Base-by-base conservation (phyloP, 345 rosid species). In the Tarenaya hassleriana region DNA sequence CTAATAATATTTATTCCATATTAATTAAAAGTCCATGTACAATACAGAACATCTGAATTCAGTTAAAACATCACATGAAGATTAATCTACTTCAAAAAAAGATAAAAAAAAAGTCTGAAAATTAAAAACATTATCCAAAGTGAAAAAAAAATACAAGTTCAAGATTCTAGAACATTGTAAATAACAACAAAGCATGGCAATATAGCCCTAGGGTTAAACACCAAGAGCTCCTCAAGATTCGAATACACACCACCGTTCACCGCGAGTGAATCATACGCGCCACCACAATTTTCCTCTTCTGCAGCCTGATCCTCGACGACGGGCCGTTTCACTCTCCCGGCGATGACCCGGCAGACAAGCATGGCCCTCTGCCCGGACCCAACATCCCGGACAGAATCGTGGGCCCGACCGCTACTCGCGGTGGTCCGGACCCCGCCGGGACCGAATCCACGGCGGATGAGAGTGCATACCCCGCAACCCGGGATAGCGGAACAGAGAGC, bases 401-500 rank as follows among this genome's bases (percentile, higher is more conserved):
- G 96, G 42, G 96, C 96, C 76, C 92, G 75, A 4, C 98, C 95
- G 52, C 98, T 92, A 35, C 95, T 88, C n/a, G 96, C 96, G 29
- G 5, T 24, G 29, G 29, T 24, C 29, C 3, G 5, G 29, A 5
- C 29, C 2, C 29, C 29, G 21, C 69, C 67, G 48, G 47, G 61
- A 41, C 68, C 31, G 59, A 87, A 87, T 0, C 98, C 98, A 57
- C 84, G 86, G 46, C 94, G 70, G 20, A 92, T 83, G 16, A 69
- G 62, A 62, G 87, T 81, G 81, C 98, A 92, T n/a, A 88, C 94
- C 27, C 94, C 82, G 63, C 98, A 92, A 27, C 71, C 75, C 3
- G 98, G 96, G 58, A 92, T 61, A 4, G 83, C 66, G 61, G 85
- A 66, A 77, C 98, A 92, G 39, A 92, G 74, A 76, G 78, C 77